Conservation (phyloP, 441 rosid species). For the Corymbia calophylla region DNA sequence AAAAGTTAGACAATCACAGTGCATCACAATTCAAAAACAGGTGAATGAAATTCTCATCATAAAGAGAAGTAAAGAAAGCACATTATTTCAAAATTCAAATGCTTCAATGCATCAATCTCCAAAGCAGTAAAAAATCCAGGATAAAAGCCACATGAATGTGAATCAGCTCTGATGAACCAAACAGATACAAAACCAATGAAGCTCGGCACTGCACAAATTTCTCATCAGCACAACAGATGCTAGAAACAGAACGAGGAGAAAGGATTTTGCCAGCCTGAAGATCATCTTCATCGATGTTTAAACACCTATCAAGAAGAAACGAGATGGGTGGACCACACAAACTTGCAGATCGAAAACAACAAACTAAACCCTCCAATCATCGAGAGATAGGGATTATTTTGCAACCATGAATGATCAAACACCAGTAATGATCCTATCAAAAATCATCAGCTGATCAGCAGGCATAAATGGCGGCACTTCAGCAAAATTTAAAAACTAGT, state of each 20-base stretch:
- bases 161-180: neutral
- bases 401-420: slow-evolving; percentile 8
- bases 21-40: neutral
- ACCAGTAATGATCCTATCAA: slow-evolving; percentile 8
- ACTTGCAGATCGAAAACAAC: neutral
- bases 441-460: neutral
- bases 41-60: neutral
- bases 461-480: neutral
- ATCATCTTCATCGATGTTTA: neutral
- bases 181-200: slow-evolving; percentile 9
- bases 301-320: neutral
- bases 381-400: slow-evolving; percentile 10
- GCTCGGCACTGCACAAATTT: slow-evolving; percentile 2
- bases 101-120: neutral
- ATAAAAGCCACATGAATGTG: neutral
- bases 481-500: neutral
- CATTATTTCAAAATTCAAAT: neutral
- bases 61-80: neutral
- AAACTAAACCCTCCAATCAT: slow-evolving; percentile 15
- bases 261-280: slow-evolving; percentile 9
- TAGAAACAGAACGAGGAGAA: neutral
- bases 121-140: neutral
- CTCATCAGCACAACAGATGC: neutral
- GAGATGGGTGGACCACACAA: neutral
- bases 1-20: neutral